These are phyloP conservation scores for Chrysanthemum makinoi DNA, from an alignment of 129 eudicot species.

Conservation along the genomic window DNA sequence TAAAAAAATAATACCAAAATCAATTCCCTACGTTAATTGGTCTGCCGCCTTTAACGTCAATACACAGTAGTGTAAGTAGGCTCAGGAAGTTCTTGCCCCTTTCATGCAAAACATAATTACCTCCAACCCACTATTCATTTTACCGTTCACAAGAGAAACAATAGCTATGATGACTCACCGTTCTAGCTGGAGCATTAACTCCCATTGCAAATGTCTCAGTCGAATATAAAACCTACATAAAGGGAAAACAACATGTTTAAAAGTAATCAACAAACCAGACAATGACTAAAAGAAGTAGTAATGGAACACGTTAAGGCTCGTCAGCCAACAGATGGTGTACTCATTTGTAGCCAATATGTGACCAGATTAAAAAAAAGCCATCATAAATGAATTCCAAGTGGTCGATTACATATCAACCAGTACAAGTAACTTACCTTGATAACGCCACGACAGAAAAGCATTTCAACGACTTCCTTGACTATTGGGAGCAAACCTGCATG, in stretches of 20 bases:
- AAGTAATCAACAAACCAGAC: not conserved
- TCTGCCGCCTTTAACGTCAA: not conserved
- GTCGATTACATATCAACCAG: not conserved
- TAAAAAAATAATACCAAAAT: not conserved
- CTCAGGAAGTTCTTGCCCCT: no score
- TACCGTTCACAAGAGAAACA: not conserved
- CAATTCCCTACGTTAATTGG: not conserved
- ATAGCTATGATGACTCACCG: slow-evolving; percentile 54
- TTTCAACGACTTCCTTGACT: slow-evolving; percentile 98
- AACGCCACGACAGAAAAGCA: slow-evolving; percentile 99
- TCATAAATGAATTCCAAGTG: no score
- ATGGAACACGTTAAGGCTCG: not conserved
- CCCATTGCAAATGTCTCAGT: slow-evolving; percentile 99
- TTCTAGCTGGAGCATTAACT: slow-evolving; percentile 99
- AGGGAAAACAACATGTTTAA: not conserved
- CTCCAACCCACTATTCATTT: not conserved
- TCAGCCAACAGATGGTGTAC: no score
- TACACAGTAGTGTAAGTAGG: no score
- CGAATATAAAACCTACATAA: slow-evolving; percentile 73
- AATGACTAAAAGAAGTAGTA: slow-evolving; percentile 2
- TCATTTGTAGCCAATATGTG: no score
- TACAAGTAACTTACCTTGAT: slow-evolving; percentile 56
- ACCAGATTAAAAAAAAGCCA: no score
- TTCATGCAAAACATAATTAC: no score
- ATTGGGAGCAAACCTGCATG: slow-evolving; percentile 99